Evolutionary conservation across 169 alveolate genomes (phyloP).

Genomic region (Ichthyophthirius multifiliis): DNA sequence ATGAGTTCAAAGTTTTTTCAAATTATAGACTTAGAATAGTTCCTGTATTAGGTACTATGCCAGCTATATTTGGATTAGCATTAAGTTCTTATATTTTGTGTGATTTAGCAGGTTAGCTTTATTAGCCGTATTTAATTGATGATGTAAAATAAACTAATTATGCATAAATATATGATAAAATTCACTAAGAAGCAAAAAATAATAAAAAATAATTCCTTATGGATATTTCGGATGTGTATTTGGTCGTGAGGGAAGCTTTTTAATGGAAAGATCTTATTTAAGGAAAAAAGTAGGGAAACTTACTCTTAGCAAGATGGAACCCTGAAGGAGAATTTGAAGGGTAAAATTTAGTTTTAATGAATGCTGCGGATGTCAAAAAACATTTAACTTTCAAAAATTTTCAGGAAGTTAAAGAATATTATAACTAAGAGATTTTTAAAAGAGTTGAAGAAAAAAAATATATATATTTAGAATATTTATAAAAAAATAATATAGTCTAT

Average conservation of each 20-base stretch:
- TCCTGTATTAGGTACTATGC: slow-evolving; percentile 83
- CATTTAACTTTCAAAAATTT: not conserved
- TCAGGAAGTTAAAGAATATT: not conserved
- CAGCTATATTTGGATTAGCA: slow-evolving; percentile 73
- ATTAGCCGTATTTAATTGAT: not conserved
- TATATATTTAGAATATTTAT: not conserved
- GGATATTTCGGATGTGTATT: slow-evolving; percentile 12
- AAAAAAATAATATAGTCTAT: not conserved
- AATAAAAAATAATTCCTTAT: not conserved
- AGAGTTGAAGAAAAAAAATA: not conserved
- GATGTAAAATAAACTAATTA: slow-evolving; percentile 24
- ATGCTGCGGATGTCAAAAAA: not conserved
- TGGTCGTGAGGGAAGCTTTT: slow-evolving; percentile 12
- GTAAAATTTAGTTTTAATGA: not conserved
- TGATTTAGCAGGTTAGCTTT: slow-evolving; percentile 46
- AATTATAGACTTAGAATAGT: slow-evolving; percentile 71
- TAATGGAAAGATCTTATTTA: slow-evolving; percentile 1
- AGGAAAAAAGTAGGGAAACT: not conserved
- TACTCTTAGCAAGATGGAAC: not conserved
- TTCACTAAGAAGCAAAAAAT: not conserved
- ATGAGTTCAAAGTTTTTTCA: slow-evolving; percentile 54
- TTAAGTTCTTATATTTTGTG: slow-evolving; percentile 57
- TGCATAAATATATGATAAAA: not conserved
- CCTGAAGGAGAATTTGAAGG: not conserved
- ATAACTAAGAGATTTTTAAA: not conserved